Evolutionary conservation across 805 yeast genomes (phyloP).

Genomic region (Nakazawaea ambrosiae): DNA sequence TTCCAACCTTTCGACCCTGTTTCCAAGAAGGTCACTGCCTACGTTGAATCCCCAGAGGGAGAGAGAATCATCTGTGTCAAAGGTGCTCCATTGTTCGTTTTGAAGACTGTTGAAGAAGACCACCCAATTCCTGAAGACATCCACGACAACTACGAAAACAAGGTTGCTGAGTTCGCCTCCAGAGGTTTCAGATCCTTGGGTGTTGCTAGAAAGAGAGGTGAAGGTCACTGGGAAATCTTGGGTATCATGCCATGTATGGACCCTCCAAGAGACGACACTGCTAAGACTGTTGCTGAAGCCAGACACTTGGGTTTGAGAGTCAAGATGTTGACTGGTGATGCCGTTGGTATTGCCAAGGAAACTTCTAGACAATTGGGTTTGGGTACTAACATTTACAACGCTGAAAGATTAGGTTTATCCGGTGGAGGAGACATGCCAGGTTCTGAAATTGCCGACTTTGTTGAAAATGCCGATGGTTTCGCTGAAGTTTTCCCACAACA

Average conservation of each 20-base stretch:
- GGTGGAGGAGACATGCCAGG: conserved; percentile 94
- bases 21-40: conserved; percentile 91
- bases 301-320: conserved; percentile 87
- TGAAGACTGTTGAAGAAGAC: conserved; percentile 95
- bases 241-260: conserved; percentile 99
- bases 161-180: conserved; percentile 95
- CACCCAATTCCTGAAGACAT: conserved; percentile 93
- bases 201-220: conserved; percentile 98
- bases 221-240: conserved; percentile 95
- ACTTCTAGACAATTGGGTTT: conserved; percentile 96
- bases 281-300: conserved; percentile 89
- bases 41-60: conserved; percentile 94
- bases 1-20: conserved; percentile 98
- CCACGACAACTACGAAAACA: conserved; percentile 91
- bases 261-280: conserved; percentile 98
- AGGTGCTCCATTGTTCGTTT: conserved; percentile 97
- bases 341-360: conserved; percentile 98
- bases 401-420: conserved; percentile 93
- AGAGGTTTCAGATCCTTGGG: conserved; percentile 98
- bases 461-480: conserved; percentile 96
- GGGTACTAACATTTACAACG: conserved; percentile 94
- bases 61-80: conserved; percentile 93
- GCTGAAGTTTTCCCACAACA: conserved; percentile 99
- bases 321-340: conserved; percentile 98
- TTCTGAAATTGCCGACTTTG: conserved; percentile 95